These are phyloP conservation scores for Solanum chilense DNA, from an alignment of 257 asterid genomes.

Conservation along the genomic window DNA sequence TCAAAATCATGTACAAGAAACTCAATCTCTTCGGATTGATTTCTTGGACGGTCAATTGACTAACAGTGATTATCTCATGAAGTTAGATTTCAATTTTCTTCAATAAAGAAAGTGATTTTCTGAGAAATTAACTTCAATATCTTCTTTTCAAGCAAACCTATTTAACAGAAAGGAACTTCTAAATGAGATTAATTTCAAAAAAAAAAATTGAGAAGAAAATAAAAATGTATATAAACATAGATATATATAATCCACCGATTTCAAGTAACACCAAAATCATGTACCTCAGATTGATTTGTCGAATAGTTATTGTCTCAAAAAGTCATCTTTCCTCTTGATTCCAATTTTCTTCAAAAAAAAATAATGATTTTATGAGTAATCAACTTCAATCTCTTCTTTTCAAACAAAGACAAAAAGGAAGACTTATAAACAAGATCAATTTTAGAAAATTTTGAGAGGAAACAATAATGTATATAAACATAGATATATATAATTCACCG, in stretches of 20 bases:
- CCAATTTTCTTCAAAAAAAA: not conserved
- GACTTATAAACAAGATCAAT: not conserved
- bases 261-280: not conserved
- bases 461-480: not conserved
- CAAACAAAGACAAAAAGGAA: not conserved
- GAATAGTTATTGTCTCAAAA: no score
- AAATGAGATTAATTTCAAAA: not conserved
- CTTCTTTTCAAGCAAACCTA: not conserved
- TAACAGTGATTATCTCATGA: not conserved
- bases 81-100: not conserved
- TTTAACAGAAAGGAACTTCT: not conserved
- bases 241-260: no score
- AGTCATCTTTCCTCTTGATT: not conserved
- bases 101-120: not conserved
- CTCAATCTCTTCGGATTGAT: not conserved
- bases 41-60: not conserved
- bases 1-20: not conserved
- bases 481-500: no score
- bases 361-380: not conserved
- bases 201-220: no score
- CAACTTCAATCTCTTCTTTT: not conserved
- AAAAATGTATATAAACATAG: not conserved
- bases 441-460: not conserved
- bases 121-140: not conserved
- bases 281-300: not conserved